phyloP scores from a whole-genome alignment of 1,139 yeast species.

The Diutina pseudorugosa region DNA sequence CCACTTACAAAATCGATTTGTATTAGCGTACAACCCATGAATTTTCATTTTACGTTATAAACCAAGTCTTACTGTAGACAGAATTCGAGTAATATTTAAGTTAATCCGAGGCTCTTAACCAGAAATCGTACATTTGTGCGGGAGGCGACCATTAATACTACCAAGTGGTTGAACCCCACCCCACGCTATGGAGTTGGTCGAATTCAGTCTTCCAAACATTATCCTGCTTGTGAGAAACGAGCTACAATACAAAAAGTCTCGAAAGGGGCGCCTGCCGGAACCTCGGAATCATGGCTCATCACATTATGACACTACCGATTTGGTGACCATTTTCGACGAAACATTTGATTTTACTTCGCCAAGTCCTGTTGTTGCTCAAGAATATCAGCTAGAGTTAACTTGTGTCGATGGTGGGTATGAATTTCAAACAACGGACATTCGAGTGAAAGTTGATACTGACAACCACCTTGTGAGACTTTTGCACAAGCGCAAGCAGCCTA shows the following conservation, averaged over 20 bases:
- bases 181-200: not conserved
- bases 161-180: not conserved
- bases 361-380: not conserved
- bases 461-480: not conserved
- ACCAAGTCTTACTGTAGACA: no score
- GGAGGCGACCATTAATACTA: not conserved
- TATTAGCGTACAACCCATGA: no score
- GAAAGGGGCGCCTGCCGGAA: not conserved
- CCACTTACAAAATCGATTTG: no score
- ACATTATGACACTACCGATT: not conserved
- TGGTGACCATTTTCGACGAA: not conserved
- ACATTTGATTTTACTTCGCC: not conserved
- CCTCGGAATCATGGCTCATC: not conserved
- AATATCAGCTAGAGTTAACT: not conserved
- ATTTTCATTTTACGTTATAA: no score
- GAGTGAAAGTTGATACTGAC: not conserved
- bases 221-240: not conserved
- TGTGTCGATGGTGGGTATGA: not conserved
- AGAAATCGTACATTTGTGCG: not conserved
- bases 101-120: not conserved
- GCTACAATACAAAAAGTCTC: not conserved
- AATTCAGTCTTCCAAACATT: not conserved
- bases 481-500: not conserved
- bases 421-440: not conserved
- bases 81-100: no score